Conservation (phyloP, 2,329 filamentous ascomycete genomes). For the Fusarium oligoseptatum region DNA sequence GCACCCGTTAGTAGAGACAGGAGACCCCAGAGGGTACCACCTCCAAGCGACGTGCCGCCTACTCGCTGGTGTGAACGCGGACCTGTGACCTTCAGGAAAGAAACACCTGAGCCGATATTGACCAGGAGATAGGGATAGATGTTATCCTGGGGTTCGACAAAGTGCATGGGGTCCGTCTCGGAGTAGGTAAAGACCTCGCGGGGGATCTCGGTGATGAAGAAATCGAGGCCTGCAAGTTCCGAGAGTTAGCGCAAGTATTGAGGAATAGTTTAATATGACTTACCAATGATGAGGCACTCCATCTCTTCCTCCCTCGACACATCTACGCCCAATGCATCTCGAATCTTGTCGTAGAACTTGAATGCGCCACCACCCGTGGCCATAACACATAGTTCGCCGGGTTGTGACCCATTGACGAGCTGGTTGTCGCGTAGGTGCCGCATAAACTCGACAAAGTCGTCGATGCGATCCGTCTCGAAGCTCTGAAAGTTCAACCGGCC, state of each 20-base stretch:
- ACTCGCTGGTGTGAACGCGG: slow-evolving; percentile 90
- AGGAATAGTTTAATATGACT: slow-evolving; percentile 35
- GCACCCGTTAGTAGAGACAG: slow-evolving; percentile 93
- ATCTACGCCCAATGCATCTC: slow-evolving; percentile 85
- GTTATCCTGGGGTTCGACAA: slow-evolving; percentile 79
- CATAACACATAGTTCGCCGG: slow-evolving; percentile 87
- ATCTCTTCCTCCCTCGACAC: slow-evolving; percentile 96
- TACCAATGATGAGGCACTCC: slow-evolving; percentile 96
- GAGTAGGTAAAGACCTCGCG: slow-evolving; percentile 97
- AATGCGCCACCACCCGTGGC: slow-evolving; percentile 96
- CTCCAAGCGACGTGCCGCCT: slow-evolving; percentile 93
- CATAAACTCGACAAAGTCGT: slow-evolving; percentile 94
- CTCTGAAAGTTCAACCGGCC: slow-evolving; percentile 94
- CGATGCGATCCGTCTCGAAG: slow-evolving; percentile 95
- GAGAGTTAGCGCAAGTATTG: slow-evolving; percentile 18
- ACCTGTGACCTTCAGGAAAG: slow-evolving; percentile 96
- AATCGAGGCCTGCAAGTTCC: slow-evolving; percentile 79
- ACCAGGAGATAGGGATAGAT: slow-evolving; percentile 98
- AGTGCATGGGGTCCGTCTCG: slow-evolving; percentile 91
- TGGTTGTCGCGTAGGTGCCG: slow-evolving; percentile 87
- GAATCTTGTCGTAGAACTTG: slow-evolving; percentile 95
- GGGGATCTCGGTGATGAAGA: slow-evolving; percentile 98
- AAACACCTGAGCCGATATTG: slow-evolving; percentile 97
- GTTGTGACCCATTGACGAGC: slow-evolving; percentile 78
- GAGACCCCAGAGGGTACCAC: slow-evolving; percentile 97